phyloP scores from a whole-genome alignment of 2,329 filamentous ascomycete species.

The Colletotrichum musicola region DNA sequence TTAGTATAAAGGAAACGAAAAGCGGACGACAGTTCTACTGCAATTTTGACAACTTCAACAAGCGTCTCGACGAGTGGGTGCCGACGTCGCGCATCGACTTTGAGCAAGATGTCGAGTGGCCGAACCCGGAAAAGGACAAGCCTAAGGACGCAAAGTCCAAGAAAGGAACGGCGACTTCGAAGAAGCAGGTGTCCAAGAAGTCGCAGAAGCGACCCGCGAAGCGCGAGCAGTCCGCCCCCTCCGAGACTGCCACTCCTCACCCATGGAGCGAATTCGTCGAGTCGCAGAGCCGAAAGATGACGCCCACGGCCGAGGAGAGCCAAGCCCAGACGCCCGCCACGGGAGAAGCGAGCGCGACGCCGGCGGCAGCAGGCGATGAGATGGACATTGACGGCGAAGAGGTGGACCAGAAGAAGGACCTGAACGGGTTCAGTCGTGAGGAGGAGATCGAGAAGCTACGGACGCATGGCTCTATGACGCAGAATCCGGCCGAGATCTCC shows the following conservation, averaged over 20 bases:
- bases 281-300: slow-evolving; percentile 60
- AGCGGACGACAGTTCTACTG: slow-evolving; percentile 93
- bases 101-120: slow-evolving; percentile 94
- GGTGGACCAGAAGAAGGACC: slow-evolving; percentile 57
- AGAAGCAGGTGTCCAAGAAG: slow-evolving; percentile 71
- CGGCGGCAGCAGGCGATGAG: slow-evolving; percentile 59
- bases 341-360: slow-evolving; percentile 59
- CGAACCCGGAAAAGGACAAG: slow-evolving; percentile 86
- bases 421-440: slow-evolving; percentile 77
- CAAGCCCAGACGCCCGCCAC: slow-evolving; percentile 60
- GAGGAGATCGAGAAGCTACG: slow-evolving; percentile 97
- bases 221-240: slow-evolving; percentile 66
- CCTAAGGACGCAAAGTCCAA: slow-evolving; percentile 83
- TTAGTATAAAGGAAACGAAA: slow-evolving; percentile 93
- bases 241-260: slow-evolving; percentile 67
- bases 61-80: slow-evolving; percentile 88
- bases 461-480: slow-evolving; percentile 97
- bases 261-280: slow-evolving; percentile 67
- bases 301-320: slow-evolving; percentile 55
- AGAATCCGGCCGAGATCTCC: slow-evolving; percentile 96
- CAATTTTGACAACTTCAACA: slow-evolving; percentile 99
- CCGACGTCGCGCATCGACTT: slow-evolving; percentile 86
- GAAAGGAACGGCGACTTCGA: slow-evolving; percentile 69
- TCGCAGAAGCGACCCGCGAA: slow-evolving; percentile 67
- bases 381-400: slow-evolving; percentile 68